Conservation (phyloP, 2,329 filamentous ascomycete species). For the Fusarium multiceps region DNA sequence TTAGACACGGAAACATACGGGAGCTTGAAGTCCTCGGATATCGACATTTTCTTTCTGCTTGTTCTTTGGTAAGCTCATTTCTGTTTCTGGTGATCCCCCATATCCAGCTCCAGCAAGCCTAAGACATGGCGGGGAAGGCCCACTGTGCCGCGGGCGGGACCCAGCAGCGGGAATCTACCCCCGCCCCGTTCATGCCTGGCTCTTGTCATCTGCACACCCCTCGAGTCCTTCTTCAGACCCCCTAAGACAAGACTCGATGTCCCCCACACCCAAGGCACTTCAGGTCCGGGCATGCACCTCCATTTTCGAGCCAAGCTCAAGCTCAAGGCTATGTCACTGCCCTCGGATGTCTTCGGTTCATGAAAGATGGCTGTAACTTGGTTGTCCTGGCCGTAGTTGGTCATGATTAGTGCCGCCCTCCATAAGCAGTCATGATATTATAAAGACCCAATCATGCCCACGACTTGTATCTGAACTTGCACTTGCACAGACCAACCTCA, state of each 20-base stretch:
- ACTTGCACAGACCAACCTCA: constrained; percentile 37
- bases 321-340: constrained; percentile 24
- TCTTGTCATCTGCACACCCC: constrained; percentile 20
- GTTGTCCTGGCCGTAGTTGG: constrained; percentile 32
- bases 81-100: constrained; percentile 16
- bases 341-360: constrained; percentile 45
- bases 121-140: constrained; percentile 30
- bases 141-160: constrained; percentile 35
- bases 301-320: constrained; percentile 12
- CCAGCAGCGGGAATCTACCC: constrained; percentile 40
- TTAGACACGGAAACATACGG: constrained; percentile 22
- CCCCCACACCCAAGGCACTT: constrained; percentile 31
- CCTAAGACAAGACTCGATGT: constrained; percentile 23
- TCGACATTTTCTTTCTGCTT: constrained; percentile 29
- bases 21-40: constrained; percentile 20
- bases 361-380: constrained; percentile 36
- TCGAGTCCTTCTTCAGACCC: constrained; percentile 11
- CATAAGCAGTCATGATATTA: constrained; percentile 41
- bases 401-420: constrained; percentile 23
- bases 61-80: constrained; percentile 37
- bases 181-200: constrained; percentile 37
- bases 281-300: constrained; percentile 35
- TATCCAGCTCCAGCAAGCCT: constrained; percentile 18
- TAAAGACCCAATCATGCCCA: constrained; percentile 38
- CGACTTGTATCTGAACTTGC: constrained; percentile 15